Base-by-base conservation (phyloP, 2,329 filamentous ascomycete species). In the Cladorrhinum sp. region DNA sequence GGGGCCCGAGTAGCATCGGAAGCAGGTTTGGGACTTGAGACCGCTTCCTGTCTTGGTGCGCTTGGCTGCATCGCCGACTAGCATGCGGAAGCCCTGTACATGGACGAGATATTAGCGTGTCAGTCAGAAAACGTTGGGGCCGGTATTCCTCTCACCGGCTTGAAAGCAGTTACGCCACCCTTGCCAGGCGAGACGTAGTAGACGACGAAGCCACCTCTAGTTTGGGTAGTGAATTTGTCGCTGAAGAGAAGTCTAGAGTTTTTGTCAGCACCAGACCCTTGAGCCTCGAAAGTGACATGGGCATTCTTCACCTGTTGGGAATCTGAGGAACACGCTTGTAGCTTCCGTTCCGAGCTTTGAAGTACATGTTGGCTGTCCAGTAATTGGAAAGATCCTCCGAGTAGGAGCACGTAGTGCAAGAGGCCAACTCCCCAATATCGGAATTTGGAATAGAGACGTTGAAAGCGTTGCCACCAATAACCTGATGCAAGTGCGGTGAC, bases 111-210 rank as follows among this genome's bases (percentile, higher is more conserved):
- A n/a, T n/a, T n/a, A n/a, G n/a, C n/a, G n/a, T n/a, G 50, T 56
- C 25, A 24, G 24, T 24, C 82, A 71, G 73, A 45, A 60, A 72
- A 64, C 49, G 60, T 41, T 58, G 70, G 67, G 57, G 69, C 64
- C 77, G 71, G 85, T 45, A 85, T 74, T 84, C 88, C 62, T 77
- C 81, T 77, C 81, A 72, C 81, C 55, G 76, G 75, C 70, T 77
- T 77, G 71, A 79, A 79, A 1, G 77, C 77, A 2, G 76, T 79
- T 55, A 79, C 75, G 57, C 72, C 69, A 10, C 72, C 71, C 6
- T 76, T 76, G 58, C 75, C 70, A 5, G 71, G 70, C 13, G 70
- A 72, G 23, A 79, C 75, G 64, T 80, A 79, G 70, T 80, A 80
- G 2, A 80, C 76, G 1, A 77, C 71, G 23, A 79, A 72, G 57